Evolutionary conservation across 352 stramenopile species (phyloP), one percentile per base, ranked within the genome.

Genomic region (Phytophthora sp.): DNA sequence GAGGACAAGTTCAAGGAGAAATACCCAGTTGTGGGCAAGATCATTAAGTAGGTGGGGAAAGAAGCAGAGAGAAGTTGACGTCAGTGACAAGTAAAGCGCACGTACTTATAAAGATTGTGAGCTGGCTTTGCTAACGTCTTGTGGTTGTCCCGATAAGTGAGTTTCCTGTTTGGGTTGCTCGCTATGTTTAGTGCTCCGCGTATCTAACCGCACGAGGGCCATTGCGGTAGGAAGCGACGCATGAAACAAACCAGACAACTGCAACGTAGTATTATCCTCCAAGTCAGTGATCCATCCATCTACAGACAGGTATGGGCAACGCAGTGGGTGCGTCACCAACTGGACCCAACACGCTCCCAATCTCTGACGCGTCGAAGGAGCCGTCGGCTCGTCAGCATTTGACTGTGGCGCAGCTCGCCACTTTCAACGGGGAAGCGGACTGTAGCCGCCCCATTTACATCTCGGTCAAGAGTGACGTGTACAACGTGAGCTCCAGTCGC

Each of bases 1-100:
- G 93, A 98, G 56, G 90, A 91, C 56, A 99, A 98, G 69, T 98
- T 99, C 73, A 79, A 91, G 57, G 77, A 93, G 39, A 97, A 96
- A 65, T 99, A 99, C 78, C 91, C 94, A 13, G 84, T 98, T 50
- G 94, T 99, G 11, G 93, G 91, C 49, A 94, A 93, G 68, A 24
- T 92, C 53, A 45, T 89, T 53, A 50, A 69, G 59, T 80, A 73
- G 58, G 55, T 21, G 4, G 41, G 29, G n/a, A n/a, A n/a, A n/a
- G n/a, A n/a, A n/a, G n/a, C n/a, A 47, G 15, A 53, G n/a, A 52
- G n/a, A 18, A 60, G 35, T 65, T 54, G 35, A 50, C 18, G 33
- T 63, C 50, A 59, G 56, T 66, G 33, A 16, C n/a, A 31, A 33
- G 20, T 18, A 23, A 31, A 65, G 56, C n/a, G n/a, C n/a, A n/a